phyloP scores from a whole-genome alignment of 768 basidiomycete species.

The Pleurotus eryngii region DNA sequence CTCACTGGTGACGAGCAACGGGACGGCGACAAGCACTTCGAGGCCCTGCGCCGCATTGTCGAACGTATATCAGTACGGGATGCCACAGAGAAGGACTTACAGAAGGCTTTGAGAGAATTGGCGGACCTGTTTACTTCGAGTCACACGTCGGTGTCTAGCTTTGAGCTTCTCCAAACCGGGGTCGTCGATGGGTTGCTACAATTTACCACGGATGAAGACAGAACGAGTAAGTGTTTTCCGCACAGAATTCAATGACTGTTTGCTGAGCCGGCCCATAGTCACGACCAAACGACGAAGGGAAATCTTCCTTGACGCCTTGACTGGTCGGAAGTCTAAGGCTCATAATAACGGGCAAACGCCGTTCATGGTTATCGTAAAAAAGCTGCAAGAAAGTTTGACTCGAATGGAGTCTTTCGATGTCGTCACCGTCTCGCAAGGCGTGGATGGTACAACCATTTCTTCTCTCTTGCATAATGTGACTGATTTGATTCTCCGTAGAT shows the following conservation, averaged over 20 bases:
- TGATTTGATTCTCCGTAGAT: slow-evolving; percentile 33
- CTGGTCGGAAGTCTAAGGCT: slow-evolving; percentile 45
- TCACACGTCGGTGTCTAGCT: slow-evolving; percentile 84
- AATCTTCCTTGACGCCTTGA: slow-evolving; percentile 77
- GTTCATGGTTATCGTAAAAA: slow-evolving; percentile 84
- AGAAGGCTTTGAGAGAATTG: slow-evolving; percentile 65
- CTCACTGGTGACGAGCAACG: slow-evolving; percentile 53
- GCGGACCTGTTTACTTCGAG: slow-evolving; percentile 77
- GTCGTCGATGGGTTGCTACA: slow-evolving; percentile 83
- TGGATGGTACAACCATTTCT: slow-evolving; percentile 59
- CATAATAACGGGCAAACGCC: slow-evolving; percentile 48
- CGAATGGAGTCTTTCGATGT: slow-evolving; percentile 96
- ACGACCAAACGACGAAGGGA: slow-evolving; percentile 64
- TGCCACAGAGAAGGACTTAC: slow-evolving; percentile 60
- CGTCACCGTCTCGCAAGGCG: slow-evolving; percentile 78
- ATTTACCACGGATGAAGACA: slow-evolving; percentile 70
- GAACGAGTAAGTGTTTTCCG: slow-evolving; percentile 44
- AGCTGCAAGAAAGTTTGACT: slow-evolving; percentile 92
- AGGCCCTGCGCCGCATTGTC: slow-evolving; percentile 62
- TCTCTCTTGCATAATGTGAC: not conserved
- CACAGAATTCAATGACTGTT: slow-evolving; percentile 3
- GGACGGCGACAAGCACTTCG: slow-evolving; percentile 61
- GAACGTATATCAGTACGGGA: slow-evolving; percentile 52
- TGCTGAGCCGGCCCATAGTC: slow-evolving; percentile 42
- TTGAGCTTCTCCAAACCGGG: slow-evolving; percentile 92